Evolutionary conservation across 2,329 filamentous ascomycete genomes (phyloP).

Genomic region (Colletotrichum endophyticum): DNA sequence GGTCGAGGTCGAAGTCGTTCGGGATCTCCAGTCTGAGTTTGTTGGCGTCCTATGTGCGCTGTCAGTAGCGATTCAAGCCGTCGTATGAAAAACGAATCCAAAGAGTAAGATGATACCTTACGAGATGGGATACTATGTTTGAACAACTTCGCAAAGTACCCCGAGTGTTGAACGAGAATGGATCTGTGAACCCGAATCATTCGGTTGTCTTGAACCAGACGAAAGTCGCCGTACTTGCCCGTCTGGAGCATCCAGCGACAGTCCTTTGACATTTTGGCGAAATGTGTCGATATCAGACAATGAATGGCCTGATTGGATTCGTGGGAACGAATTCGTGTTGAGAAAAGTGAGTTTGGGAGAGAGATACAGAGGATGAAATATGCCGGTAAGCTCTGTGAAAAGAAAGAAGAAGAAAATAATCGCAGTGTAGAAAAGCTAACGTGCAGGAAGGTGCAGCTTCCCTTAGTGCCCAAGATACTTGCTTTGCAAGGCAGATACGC

Average conservation of each 20-base stretch:
- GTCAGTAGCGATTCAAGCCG: too few species aligned
- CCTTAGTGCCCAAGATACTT: too few species aligned
- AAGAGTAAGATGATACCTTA: background rate
- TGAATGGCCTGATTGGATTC: background rate
- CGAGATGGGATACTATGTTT: background rate
- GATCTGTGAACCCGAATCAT: background rate
- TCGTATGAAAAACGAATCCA: too few species aligned
- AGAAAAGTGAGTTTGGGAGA: background rate
- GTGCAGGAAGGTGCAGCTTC: too few species aligned
- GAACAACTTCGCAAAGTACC: background rate
- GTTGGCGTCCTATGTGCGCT: too few species aligned
- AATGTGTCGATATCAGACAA: background rate
- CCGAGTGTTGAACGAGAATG: background rate
- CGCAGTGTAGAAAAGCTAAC: too few species aligned
- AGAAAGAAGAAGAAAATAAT: too few species aligned
- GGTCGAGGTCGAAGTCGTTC: background rate
- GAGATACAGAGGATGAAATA: too few species aligned
- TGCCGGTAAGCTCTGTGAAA: too few species aligned
- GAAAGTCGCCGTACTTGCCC: background rate
- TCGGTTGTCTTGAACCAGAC: background rate
- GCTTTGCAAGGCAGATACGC: too few species aligned
- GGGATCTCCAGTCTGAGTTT: background rate
- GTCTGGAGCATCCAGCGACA: background rate
- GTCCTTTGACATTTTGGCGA: background rate
- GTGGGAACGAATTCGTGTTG: background rate